These are phyloP conservation scores for Aristolochia fimbriata DNA, from an alignment of 164 flowering plant genomes.

Conservation along the genomic window DNA sequence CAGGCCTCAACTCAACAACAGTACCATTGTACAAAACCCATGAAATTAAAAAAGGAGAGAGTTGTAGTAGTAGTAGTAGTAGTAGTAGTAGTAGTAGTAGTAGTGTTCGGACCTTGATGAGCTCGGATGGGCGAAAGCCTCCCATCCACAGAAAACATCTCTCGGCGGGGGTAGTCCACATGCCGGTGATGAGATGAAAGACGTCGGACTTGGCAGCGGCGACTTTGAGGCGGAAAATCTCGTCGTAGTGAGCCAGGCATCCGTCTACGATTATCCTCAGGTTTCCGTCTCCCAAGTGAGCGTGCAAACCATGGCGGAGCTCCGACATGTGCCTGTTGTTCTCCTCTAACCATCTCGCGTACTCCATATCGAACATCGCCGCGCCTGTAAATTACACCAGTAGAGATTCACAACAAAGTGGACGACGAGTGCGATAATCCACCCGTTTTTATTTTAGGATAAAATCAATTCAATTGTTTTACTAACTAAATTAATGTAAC, in stretches of 20 bases:
- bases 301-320: conserved; percentile 60
- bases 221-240: conserved; percentile 68
- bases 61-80: too few species aligned
- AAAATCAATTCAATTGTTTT: too few species aligned
- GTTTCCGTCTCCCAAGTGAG: conserved; percentile 62
- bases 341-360: conserved; percentile 89
- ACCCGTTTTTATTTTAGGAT: too few species aligned
- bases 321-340: conserved; percentile 75
- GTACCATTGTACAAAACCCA: too few species aligned
- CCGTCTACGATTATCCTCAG: conserved; percentile 56
- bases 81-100: too few species aligned
- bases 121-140: conserved; percentile 95
- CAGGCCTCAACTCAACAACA: too few species aligned
- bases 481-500: too few species aligned
- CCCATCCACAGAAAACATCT: conserved; percentile 99
- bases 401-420: too few species aligned
- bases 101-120: conserved; percentile 54
- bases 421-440: too few species aligned
- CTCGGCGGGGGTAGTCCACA: conserved; percentile 92
- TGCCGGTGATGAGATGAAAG: conserved; percentile 81
- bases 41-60: too few species aligned
- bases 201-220: conserved; percentile 81
- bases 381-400: conserved; percentile 40
- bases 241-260: conserved; percentile 72
- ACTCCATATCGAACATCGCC: conserved; percentile 94